Evolutionary conservation across 2,329 filamentous ascomycete species (phyloP).

Genomic region (Apiospora saccharicola): DNA sequence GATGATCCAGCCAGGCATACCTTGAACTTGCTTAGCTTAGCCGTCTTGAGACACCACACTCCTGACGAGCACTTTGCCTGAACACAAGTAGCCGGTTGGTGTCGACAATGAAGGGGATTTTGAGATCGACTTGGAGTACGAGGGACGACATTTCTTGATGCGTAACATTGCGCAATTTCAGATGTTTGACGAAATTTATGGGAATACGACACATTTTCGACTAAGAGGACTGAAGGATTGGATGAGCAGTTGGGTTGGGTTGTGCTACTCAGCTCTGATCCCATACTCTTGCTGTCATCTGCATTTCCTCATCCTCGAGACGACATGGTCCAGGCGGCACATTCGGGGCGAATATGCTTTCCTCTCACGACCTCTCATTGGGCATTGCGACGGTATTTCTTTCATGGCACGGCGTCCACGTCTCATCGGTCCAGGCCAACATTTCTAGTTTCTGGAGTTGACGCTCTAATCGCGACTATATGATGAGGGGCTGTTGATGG

Average conservation of each 20-base stretch:
- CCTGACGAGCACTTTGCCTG: not conserved
- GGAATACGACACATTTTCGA: not conserved
- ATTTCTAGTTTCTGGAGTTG: not conserved
- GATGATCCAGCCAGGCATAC: not conserved
- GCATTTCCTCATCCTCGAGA: not conserved
- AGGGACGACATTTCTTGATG: not conserved
- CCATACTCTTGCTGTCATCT: not conserved
- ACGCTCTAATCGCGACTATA: not conserved
- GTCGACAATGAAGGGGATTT: not conserved
- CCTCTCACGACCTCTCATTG: not conserved
- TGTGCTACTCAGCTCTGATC: not conserved
- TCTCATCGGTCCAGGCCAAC: not conserved
- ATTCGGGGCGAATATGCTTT: not conserved
- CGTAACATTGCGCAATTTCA: not conserved
- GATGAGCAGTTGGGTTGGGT: not conserved
- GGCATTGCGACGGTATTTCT: not conserved
- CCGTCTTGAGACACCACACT: not conserved
- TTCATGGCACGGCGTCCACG: not conserved
- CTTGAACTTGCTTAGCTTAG: not conserved
- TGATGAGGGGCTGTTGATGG: not conserved
- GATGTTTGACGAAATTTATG: conserved; percentile 10
- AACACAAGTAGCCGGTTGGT: not conserved
- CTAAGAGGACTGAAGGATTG: not conserved
- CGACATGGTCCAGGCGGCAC: not conserved
- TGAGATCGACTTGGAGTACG: not conserved